Evolutionary conservation across 345 rosid genomes (phyloP), one percentile per base, ranked within the genome.

Genomic region (Viola odorata): DNA sequence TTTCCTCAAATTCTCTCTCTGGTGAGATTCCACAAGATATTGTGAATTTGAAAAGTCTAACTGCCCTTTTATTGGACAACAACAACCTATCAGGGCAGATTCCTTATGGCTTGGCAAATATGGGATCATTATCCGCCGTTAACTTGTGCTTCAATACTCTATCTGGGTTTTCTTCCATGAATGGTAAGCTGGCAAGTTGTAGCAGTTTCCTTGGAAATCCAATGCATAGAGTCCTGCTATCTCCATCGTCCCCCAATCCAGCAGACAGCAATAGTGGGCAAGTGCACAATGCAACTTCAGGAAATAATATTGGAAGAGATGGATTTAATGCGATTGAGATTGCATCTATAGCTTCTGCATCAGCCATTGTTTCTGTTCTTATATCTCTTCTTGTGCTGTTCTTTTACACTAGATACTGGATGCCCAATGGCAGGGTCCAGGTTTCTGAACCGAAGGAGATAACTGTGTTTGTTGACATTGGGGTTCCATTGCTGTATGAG

Each of bases 1-100:
- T 85, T 57, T 83, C 84, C 57, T 79, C 81, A 23, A 85, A 81
- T 71, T 74, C 72, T 57, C 79, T 85, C 11, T 77, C 86, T 40
- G 86, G 83, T 15, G 74, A 73, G 68, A 83, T 85, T 64, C 83
- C 88, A 17, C 68, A 52, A 8, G 67, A 60, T 57, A 67, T 85
- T 47, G 77, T 17, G 50, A 52, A 38, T 16, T 58, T 45, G 55
- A 58, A 52, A 62, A 57, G 57, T 44, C 39, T 72, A 16, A 45
- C 64, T 66, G 45, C 45, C 41, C 57, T 68, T 65, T 61, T 64
- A 36, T 66, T 58, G 23, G 41, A 73, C 41, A 50, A 66, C 40
- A 66, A 66, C 51, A 61, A 51, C 41, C 53, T 51, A 49, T 69
- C 61, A n/a, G 63, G 56, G 15, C n/a, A 17, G 32, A 53, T 40